Evolutionary conservation across 495 filamentous ascomycete species (phyloP), one percentile per base, ranked within the genome.

Genomic region (Penicillium daleae): DNA sequence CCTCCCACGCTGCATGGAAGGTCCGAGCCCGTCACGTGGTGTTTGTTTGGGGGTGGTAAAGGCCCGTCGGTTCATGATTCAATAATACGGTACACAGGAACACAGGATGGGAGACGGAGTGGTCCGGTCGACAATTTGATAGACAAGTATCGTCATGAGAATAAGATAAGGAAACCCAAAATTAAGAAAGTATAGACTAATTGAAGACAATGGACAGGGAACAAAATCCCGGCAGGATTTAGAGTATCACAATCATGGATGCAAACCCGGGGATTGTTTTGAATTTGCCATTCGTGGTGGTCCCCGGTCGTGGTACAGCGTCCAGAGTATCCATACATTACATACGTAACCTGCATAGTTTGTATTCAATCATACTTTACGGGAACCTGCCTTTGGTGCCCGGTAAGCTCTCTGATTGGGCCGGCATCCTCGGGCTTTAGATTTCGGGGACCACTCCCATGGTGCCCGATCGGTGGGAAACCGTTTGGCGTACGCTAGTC

Each of bases 381-480:
- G 26, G 24, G 26, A 6, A 6, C 46, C 21, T 24, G 6, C 22
- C 26, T 50, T 0, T n/a, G n/a, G 6, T 32, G 26, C 39, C 56
- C 56, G 4, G 22, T 35, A 26, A 21, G n/a, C 35, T 17, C 19
- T 33, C 6, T 69, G 24, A 63, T 63, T 69, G 69, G 69, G 1
- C 40, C 49, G 56, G 53, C 49, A 35, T 49, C 64, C 26, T 50
- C 69, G 69, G 69, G 66, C 63, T 71, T 71, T 51, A 69, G 50
- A 64, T 57, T 10, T 71, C 69, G 69, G 69, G 69, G 64, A 71
- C 69, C 69, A 71, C 63, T 60, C 2, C 46, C 46, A 67, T 67
- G 66, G 69, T 67, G 32, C 69, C 69, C 69, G 69, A 69, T 65
- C 69, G 59, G 66, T 69, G 61, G 64, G 66, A 63, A 69, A 61